Percentiles rank a stretch among this genome's conserved stretches.
Conservation (phyloP, 2,329 filamentous ascomycete genomes). For the Zarea fungicola region DNA sequence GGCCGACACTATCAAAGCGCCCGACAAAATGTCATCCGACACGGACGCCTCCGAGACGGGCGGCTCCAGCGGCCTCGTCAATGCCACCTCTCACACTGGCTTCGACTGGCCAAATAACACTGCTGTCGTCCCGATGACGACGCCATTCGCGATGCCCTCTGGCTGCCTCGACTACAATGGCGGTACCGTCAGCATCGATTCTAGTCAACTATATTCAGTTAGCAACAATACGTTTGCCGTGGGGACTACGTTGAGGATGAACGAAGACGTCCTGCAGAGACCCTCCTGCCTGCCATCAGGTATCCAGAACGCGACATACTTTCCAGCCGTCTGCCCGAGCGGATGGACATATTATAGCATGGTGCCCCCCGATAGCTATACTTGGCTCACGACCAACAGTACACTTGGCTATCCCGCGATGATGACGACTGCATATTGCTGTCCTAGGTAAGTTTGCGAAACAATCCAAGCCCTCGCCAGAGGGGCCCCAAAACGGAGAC, state of each 20-base stretch:
- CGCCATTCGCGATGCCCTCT: not conserved
- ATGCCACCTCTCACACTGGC: too few species aligned
- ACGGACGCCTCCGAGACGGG: too few species aligned
- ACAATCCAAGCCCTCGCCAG: too few species aligned
- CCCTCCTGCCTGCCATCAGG: constrained; percentile 1
- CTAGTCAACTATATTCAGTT: not conserved
- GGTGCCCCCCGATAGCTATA: not conserved
- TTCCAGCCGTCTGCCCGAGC: constrained; percentile 8
- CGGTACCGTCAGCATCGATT: too few species aligned
- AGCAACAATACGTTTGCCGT: too few species aligned
- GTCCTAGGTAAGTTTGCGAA: constrained; percentile 1
- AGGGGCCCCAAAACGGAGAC: too few species aligned
- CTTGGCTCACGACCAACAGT: not conserved
- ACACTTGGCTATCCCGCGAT: not conserved
- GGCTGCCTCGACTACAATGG: constrained; percentile 3
- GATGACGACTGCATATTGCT: not conserved
- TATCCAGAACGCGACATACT: not conserved
- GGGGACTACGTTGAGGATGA: too few species aligned
- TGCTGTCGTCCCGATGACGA: not conserved
- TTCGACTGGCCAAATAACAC: too few species aligned
- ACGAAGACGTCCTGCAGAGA: not conserved
- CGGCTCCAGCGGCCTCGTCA: too few species aligned
- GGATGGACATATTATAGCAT: constrained; percentile 12
- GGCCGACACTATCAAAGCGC: too few species aligned
- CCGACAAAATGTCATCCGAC: too few species aligned